Evolutionary conservation across 1,284 basidiomycete species (phyloP), one percentile per base, ranked within the genome.

Genomic region (Ceratobasidium sp.): DNA sequence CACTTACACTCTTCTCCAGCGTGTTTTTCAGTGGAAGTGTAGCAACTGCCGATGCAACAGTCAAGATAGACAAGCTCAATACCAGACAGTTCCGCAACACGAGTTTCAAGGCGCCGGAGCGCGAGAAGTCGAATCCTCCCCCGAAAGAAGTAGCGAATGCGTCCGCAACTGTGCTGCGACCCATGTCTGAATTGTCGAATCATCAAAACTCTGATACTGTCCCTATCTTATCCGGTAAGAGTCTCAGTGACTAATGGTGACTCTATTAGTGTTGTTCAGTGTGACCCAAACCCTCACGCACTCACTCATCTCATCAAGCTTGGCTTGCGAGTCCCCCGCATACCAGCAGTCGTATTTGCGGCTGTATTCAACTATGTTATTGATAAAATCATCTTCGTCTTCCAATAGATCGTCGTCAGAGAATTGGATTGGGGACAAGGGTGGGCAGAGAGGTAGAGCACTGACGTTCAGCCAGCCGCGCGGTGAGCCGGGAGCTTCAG

Each of bases 41-140:
- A 78, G 50, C 80, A 81, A 5, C 68, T 70, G 56, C 80, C 80
- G 15, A 76, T 28, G 50, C 80, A 81, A 48, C 80, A 79, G 52
- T 80, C 65, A 48, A 61, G 70, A 15, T 28, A 20, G 0, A 46
- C 44, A 0, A 70, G 69, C 0, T 40, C 42, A 20, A 81, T 40
- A 1, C 69, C 77, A 26, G 80, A 79, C 17, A 81, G 78, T 1
- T 6, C 28, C 13, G 73, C 73, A 28, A 75, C 10, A 6, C 62
- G 62, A n/a, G 73, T 75, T 1, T 42, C 26, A 23, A 75, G 42
- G 48, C 62, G 57, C 33, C 66, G 61, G 38, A 66, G 59, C 1
- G 50, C 52, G 13, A 75, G 46, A 6, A 66, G 73, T 3, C 10
- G 26, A n/a, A 75, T 20, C n/a, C 50, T 65, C 7, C 46, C 7